Evolutionary conservation across 768 basidiomycete species (phyloP), one percentile per base, ranked within the genome.

Genomic region (Gelatoporia subvermispora): DNA sequence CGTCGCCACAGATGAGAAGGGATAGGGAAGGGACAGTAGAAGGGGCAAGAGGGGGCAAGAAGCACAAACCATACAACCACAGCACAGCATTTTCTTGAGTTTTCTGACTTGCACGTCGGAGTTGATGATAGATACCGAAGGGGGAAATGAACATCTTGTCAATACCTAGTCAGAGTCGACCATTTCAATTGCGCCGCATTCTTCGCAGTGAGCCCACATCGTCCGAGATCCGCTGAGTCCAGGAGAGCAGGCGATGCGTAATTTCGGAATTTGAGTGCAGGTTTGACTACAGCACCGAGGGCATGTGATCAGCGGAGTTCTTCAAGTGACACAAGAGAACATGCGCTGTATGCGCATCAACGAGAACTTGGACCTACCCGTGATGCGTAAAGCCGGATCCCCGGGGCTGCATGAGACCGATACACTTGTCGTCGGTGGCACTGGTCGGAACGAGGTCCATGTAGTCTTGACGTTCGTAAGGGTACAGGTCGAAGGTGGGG

Each of bases 201-300:
- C 76, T 74, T 89, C 88, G 66, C 88, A 91, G 64, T 86, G 84
- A 60, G 82, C 84, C 88, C 88, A 91, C 86, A 91, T 89, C 16
- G 86, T 82, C 49, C 84, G 74, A 63, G 78, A 79, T 52, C 88
- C 88, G 54, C 81, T 79, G 51, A 74, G 67, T 46, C 84, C 79
- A 17, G 85, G 66, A 28, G 85, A 79, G 58, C 88, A 89, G 28
- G 88, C 85, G 50, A 91, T 74, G 54, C 85, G 82, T 56, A 91
- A 76, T 65, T 89, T 89, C 15, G 88, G 88, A 50, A 91, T 88
- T 67, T 88, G 86, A 21, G 80, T 80, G 58, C 88, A 91, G 43
- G 74, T 73, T 47, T 79, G 71, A 35, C 85, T 88, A 31, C 7
- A 31, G 59, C 38, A 54, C 17, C 44, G 15, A 43, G 23, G 52